Evolutionary conservation across 75 land plant genomes (phyloP).

Genomic region (Picea sitchensis): DNA sequence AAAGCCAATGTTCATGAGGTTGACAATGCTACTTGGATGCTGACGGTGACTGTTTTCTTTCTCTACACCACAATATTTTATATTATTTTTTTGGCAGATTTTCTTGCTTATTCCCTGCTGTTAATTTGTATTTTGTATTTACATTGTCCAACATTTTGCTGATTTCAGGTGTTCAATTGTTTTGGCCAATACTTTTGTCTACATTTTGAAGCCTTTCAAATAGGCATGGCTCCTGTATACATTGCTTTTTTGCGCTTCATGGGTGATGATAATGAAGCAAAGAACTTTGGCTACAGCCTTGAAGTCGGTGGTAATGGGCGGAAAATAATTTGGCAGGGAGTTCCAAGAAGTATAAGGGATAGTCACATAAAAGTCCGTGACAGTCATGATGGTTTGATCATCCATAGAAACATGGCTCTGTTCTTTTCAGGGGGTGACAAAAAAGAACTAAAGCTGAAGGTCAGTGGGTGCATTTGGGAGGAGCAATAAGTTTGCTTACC

Average conservation of each 20-base stretch:
- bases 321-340: constrained; percentile 30
- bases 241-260: constrained; percentile 26
- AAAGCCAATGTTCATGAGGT: constrained; percentile 72
- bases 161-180: constrained; percentile 23
- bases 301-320: constrained; percentile 25
- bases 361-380: constrained; percentile 23
- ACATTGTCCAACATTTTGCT: not conserved
- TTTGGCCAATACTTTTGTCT: constrained; percentile 30
- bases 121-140: not conserved
- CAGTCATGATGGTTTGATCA: constrained; percentile 30
- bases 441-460: constrained; percentile 28
- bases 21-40: constrained; percentile 81
- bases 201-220: constrained; percentile 30
- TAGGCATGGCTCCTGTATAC: constrained; percentile 18
- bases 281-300: constrained; percentile 28
- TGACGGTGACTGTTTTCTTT: constrained; percentile 44
- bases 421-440: constrained; percentile 33
- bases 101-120: not conserved
- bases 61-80: not conserved
- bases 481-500: constrained; percentile 9
- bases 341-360: constrained; percentile 30
- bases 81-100: not conserved
- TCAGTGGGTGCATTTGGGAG: constrained; percentile 31
- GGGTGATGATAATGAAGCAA: constrained; percentile 31
- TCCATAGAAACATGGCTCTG: constrained; percentile 30